phyloP scores from a whole-genome alignment of 164 flowering plant species.

The Annona cherimola region DNA sequence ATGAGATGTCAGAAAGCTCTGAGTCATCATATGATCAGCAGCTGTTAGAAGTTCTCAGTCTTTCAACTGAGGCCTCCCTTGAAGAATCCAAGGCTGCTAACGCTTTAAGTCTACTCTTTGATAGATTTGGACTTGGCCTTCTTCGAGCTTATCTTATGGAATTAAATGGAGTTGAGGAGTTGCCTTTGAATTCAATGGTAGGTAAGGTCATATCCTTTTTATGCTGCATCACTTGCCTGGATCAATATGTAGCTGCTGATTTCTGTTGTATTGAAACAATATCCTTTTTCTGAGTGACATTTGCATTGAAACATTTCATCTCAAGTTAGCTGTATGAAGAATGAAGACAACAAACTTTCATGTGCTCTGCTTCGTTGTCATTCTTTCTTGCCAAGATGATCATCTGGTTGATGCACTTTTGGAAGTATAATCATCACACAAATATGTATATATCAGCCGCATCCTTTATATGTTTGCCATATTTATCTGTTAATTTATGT shows the following conservation, averaged over 20 bases:
- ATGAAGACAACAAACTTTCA: background rate
- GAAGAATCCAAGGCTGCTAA: conserved; percentile 57
- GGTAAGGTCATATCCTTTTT: conserved; percentile 43
- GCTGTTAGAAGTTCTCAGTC: conserved; percentile 49
- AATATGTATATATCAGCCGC: background rate
- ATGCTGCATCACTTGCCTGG: background rate
- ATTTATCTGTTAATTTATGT: no score
- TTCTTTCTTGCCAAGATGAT: background rate
- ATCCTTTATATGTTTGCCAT: background rate
- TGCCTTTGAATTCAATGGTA: conserved; percentile 80
- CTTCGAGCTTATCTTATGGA: conserved; percentile 53
- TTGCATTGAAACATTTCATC: background rate
- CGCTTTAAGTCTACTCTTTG: conserved; percentile 54
- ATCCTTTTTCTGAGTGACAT: background rate
- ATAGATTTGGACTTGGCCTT: conserved; percentile 60
- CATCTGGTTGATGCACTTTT: background rate
- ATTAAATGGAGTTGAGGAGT: conserved; percentile 39
- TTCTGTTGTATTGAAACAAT: background rate
- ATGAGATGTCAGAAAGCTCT: conserved; percentile 55
- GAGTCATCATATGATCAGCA: conserved; percentile 51
- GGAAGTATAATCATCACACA: background rate
- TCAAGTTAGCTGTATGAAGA: background rate
- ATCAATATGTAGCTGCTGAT: background rate
- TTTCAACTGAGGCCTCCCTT: conserved; percentile 44
- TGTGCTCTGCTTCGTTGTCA: background rate